Base-by-base conservation (phyloP, 2,329 filamentous ascomycete genomes). In the Beauveria asiatica region DNA sequence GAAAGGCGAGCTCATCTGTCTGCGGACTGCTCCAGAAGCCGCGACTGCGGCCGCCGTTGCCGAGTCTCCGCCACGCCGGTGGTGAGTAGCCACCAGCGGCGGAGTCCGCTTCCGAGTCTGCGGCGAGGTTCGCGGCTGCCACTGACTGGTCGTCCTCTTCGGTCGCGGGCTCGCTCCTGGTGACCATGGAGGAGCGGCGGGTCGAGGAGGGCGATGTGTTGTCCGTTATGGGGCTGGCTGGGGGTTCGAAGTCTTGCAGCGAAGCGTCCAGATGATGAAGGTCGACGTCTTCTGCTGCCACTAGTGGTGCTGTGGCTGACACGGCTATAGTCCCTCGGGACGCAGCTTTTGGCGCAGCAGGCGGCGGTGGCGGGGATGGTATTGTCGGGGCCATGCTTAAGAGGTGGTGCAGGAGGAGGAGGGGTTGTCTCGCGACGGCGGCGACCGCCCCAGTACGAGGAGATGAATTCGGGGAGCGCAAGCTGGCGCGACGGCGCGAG, bases 31-130 rank as follows among this genome's bases (percentile, higher is more conserved):
- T 80, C 80, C 87, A 86, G 70, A 86, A 84, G 64, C 81, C 81
- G 67, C 76, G 81, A 70, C 78, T 82, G 69, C 79, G 77, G 65
- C 78, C 77, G 67, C 81, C 82, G 77, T 83, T 84, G 75, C 76
- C 79, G 72, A 84, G 80, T 65, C 81, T 80, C 69, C 80, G 77
- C 82, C 82, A 85, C 52, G 82, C 82, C 64, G 82, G 82, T 60
- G 82, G 82, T 68, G 79, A 83, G 75, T 81, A 85, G 63, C 81
- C 81, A 77, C 80, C 80, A 62, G 50, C 56, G 67, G 65, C 76
- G 69, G 81, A 84, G 68, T 64, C 73, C 66, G 65, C 69, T 65
- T 76, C 79, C 73, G 72, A 75, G 46, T 74, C 78, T 74, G 76
- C 77, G 71, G 68, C 70, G 63, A 66, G 66, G 64, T 17, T 59